Evolutionary conservation across 2,329 filamentous ascomycete species (phyloP), one percentile per base, ranked within the genome.

Genomic region (Endoconidiophora laricicola): DNA sequence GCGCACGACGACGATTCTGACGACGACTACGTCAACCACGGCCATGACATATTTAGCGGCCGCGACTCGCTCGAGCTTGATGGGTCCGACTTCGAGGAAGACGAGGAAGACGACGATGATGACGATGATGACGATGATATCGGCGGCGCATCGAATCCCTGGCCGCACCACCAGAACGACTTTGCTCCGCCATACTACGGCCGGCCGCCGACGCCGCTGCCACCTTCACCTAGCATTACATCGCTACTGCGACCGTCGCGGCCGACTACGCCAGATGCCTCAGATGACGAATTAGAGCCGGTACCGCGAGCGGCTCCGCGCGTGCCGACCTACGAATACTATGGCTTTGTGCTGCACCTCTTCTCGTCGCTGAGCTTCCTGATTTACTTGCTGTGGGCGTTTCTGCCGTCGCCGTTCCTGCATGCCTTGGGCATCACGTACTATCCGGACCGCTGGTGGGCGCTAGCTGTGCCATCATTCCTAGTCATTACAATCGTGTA

Each of bases 291-390:
- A 58, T 75, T 83, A 37, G 72, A 79, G 58, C 81, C 75, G 2
- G 77, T 94, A 14, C 86, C 86, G 3, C 83, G 87, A 44, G 78
- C 94, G 16, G 82, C 82, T 49, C 91, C 91, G 1, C 87, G 91
- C 62, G 88, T 98, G 2, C 91, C 91, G n/a, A 98, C 91, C 0
- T 96, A 98, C 68, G 91, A 98, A 63, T 98, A 96, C 75, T 96
- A 96, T 63, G 91, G 91, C 62, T 98, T 98, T 66, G 90, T 94
- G 49, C 76, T 98, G 46, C 96, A 98, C 68, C 74, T 98, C 38
- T 86, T 90, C 61, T 88, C 83, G 55, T 86, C 81, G 20, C 70
- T 91, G 47, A 79, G 79, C 2, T 96, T 96, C 62, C 69, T 83
- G 61, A 72, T 76, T 60, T 83, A 78, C 62, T 67, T 81, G 12